Percentiles rank a stretch among this genome's conserved stretches.
These are phyloP conservation scores for Sporothrix pallida DNA, from an alignment of 2,329 filamentous ascomycete genomes.

Conservation along the genomic window DNA sequence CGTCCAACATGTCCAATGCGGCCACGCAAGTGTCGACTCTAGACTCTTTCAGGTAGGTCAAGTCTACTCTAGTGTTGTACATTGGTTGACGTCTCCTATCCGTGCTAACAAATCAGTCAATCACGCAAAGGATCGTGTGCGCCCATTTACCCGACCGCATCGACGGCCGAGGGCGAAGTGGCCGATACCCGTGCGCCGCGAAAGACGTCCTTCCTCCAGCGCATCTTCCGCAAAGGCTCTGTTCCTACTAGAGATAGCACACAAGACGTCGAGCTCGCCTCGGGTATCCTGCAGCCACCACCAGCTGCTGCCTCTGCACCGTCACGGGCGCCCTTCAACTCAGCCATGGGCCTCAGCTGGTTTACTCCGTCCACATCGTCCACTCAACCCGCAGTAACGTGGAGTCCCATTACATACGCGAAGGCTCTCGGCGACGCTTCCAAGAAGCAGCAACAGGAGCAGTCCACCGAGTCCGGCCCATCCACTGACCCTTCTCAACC, in stretches of 20 bases:
- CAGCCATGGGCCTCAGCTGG: constrained; percentile 34
- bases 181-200: background rate
- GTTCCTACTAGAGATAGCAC: too few species aligned
- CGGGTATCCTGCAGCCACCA: too few species aligned
- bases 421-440: background rate
- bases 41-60: background rate
- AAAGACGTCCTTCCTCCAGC: background rate
- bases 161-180: background rate
- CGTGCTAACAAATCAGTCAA: background rate
- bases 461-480: background rate
- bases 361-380: constrained; percentile 6
- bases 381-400: background rate
- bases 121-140: constrained; percentile 33
- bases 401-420: constrained; percentile 1
- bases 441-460: background rate
- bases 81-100: too few species aligned
- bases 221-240: background rate
- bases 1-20: background rate
- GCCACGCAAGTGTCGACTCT: constrained; percentile 17
- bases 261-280: constrained; percentile 1
- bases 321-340: constrained; percentile 26
- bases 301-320: background rate
- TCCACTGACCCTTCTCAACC: background rate
- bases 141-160: background rate
- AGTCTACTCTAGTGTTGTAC: background rate